Evolutionary conservation across 306 rosid species (phyloP).

Genomic region (Cucumis cinereus): DNA sequence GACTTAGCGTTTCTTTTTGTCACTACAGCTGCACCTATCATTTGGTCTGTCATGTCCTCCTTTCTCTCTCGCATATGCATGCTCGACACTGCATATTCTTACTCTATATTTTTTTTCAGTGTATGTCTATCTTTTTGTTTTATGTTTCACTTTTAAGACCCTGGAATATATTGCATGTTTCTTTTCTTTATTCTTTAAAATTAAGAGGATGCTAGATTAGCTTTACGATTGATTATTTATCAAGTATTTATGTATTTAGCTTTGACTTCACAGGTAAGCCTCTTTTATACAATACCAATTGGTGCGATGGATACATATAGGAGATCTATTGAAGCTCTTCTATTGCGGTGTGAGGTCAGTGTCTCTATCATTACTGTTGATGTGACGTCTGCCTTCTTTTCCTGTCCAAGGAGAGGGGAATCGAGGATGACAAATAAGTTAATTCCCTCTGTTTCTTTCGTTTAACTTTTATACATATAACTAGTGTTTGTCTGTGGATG

Average conservation of each 20-base stretch:
- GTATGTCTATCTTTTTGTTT: not conserved
- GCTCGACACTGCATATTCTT: not conserved
- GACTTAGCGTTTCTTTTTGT: not conserved
- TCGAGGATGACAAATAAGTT: not conserved
- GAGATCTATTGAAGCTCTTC: slow-evolving; percentile 72
- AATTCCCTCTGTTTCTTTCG: not conserved
- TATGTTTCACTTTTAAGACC: not conserved
- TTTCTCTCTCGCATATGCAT: not conserved
- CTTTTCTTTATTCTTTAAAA: not conserved
- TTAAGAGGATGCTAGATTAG: not conserved
- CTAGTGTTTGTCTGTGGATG: not conserved
- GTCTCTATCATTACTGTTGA: not conserved
- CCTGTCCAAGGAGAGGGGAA: not conserved
- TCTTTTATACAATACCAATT: slow-evolving; percentile 63
- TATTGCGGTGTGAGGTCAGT: slow-evolving; percentile 53
- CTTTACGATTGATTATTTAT: not conserved
- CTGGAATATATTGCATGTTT: not conserved
- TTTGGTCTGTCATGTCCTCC: not conserved
- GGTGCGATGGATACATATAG: slow-evolving; percentile 78
- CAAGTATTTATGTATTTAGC: not conserved
- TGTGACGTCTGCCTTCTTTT: not conserved
- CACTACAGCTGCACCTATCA: not conserved
- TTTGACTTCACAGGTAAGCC: slow-evolving; percentile 61
- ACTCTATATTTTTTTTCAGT: not conserved
- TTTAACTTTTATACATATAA: not conserved